Conservation (phyloP, 208 protist species). For the Spongospora subterranea region DNA sequence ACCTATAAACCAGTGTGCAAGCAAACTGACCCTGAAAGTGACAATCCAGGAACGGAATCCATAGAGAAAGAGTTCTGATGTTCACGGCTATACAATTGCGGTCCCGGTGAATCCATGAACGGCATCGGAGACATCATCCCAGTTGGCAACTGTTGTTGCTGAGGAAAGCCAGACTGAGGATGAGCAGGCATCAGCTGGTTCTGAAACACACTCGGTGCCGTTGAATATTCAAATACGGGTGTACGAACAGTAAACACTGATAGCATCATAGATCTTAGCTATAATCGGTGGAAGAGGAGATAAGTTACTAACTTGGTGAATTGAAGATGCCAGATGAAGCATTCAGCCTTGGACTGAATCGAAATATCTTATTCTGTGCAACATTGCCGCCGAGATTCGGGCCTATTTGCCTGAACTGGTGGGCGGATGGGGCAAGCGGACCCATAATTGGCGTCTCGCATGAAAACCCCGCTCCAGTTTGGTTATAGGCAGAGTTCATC, state of each 20-base stretch:
- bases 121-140: constrained; percentile 35
- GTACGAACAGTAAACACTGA: constrained; percentile 31
- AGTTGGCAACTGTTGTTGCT: background rate
- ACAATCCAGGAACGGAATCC: background rate
- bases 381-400: no score
- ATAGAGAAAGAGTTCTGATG: background rate
- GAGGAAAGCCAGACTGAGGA: background rate
- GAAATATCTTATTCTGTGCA: no score
- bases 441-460: constrained; percentile 29
- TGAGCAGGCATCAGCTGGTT: background rate
- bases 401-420: no score
- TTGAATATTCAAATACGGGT: background rate
- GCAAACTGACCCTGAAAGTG: background rate
- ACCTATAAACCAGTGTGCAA: background rate
- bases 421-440: background rate
- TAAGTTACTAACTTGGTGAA: background rate
- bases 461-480: background rate
- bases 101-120: constrained; percentile 21
- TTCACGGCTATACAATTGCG: background rate
- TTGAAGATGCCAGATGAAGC: constrained; percentile 37
- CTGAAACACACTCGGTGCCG: constrained; percentile 4
- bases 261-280: background rate
- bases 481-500: background rate
- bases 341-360: constrained; percentile 1
- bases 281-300: background rate